These are phyloP conservation scores for Bruguiera gymnorhiza DNA, from an alignment of 345 rosid genomes.

Conservation along the genomic window DNA sequence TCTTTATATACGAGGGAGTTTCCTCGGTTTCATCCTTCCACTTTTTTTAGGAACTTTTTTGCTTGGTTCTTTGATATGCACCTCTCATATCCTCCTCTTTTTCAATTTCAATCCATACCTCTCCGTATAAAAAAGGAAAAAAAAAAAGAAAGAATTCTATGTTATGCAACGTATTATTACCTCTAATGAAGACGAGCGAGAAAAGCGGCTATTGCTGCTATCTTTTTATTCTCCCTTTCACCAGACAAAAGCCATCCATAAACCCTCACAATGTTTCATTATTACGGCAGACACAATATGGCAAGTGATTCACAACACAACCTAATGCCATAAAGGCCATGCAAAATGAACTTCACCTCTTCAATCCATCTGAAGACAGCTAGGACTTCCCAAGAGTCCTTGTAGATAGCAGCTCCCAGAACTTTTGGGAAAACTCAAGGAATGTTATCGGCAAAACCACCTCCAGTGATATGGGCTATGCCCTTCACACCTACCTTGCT, in stretches of 20 bases:
- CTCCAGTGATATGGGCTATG: slow-evolving; percentile 86
- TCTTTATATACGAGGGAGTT: too few species aligned
- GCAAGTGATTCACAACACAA: not conserved
- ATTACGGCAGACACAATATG: not conserved
- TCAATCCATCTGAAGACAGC: slow-evolving; percentile 81
- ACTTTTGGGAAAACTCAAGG: slow-evolving; percentile 79
- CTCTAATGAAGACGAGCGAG: too few species aligned
- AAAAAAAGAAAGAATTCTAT: too few species aligned
- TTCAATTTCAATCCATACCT: too few species aligned
- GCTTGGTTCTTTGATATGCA: too few species aligned
- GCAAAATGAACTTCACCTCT: slow-evolving; percentile 40
- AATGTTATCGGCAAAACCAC: slow-evolving; percentile 88
- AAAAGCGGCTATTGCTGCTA: too few species aligned
- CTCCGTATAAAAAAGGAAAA: too few species aligned
- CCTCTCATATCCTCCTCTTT: too few species aligned
- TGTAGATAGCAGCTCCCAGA: slow-evolving; percentile 60
- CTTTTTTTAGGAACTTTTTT: too few species aligned
- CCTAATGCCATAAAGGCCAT: not conserved
- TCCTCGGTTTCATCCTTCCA: too few species aligned
- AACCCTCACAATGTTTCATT: not conserved
- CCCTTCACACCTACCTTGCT: slow-evolving; percentile 87
- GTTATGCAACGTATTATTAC: too few species aligned
- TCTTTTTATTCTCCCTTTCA: not conserved
- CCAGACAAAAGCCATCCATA: not conserved
- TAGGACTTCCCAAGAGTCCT: slow-evolving; percentile 69